Percentiles rank a stretch among this genome's conserved stretches.
Evolutionary conservation across 306 rosid species (phyloP).

Genomic region (Vicia villosa): DNA sequence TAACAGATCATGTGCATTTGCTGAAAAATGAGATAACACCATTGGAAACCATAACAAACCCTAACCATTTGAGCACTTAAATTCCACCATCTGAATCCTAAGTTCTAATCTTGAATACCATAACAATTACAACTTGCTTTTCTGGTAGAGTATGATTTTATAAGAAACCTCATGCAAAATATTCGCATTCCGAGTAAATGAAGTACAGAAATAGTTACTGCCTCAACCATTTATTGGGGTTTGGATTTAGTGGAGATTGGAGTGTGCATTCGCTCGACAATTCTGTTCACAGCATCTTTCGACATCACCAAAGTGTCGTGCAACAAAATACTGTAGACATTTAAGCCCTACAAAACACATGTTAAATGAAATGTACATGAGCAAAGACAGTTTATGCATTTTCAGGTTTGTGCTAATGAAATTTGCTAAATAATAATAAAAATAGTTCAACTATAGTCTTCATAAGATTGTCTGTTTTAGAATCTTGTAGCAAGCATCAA

Average conservation of each 20-base stretch:
- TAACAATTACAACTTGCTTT: constrained; percentile 20
- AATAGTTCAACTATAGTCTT: not conserved
- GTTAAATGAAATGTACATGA: not conserved
- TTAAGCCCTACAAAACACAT: constrained; percentile 76
- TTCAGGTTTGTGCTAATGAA: not conserved
- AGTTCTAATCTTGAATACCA: constrained; percentile 26
- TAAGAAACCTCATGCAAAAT: constrained; percentile 24
- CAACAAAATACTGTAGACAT: constrained; percentile 84
- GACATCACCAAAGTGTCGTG: constrained; percentile 94
- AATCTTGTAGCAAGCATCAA: too few relatives aligned
- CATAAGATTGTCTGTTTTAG: too few relatives aligned
- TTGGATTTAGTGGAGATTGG: constrained; percentile 47
- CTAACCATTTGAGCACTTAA: constrained; percentile 29
- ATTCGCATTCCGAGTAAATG: constrained; percentile 25
- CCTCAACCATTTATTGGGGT: constrained; percentile 55
- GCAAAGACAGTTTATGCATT: not conserved
- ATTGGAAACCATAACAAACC: constrained; percentile 17
- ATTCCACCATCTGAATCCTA: constrained; percentile 34
- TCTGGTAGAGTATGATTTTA: constrained; percentile 10
- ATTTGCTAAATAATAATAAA: not conserved
- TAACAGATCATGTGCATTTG: constrained; percentile 17
- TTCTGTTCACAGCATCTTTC: constrained; percentile 73
- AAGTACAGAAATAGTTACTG: constrained; percentile 28
- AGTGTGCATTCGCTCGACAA: constrained; percentile 89
- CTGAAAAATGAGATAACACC: constrained; percentile 9